phyloP scores from a whole-genome alignment of 805 yeast genomes.

The Candida vaughaniae region DNA sequence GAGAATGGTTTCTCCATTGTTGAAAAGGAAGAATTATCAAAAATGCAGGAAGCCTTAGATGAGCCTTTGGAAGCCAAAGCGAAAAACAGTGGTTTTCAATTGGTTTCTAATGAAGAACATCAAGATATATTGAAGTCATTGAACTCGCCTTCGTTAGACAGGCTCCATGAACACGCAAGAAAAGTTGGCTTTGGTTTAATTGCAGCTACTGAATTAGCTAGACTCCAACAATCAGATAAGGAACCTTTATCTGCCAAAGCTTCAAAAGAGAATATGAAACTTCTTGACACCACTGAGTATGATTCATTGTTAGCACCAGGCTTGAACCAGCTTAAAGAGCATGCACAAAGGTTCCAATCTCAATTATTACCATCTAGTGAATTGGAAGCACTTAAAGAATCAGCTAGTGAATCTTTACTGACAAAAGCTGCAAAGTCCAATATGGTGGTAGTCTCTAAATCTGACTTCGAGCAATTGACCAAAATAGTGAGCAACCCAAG shows the following conservation, averaged over 20 bases:
- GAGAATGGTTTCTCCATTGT: slow-evolving; percentile 4
- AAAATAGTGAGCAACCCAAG: slow-evolving; percentile 22
- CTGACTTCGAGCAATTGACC: slow-evolving; percentile 25
- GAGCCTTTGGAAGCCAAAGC: slow-evolving; percentile 10
- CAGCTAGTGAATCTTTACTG: slow-evolving; percentile 7
- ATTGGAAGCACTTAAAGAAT: neutral
- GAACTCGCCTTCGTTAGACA: slow-evolving; percentile 6
- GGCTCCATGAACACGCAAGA: neutral
- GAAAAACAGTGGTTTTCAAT: slow-evolving; percentile 4
- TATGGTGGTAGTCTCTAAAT: slow-evolving; percentile 19
- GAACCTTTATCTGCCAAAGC: slow-evolving; percentile 19
- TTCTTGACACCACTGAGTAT: slow-evolving; percentile 9
- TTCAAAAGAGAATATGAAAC: slow-evolving; percentile 11
- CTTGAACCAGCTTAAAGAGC: slow-evolving; percentile 14
- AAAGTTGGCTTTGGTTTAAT: slow-evolving; percentile 1
- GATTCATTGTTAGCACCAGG: slow-evolving; percentile 8
- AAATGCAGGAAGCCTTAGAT: neutral
- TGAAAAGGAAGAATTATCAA: slow-evolving; percentile 1
- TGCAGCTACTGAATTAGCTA: neutral
- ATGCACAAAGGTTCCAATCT: slow-evolving; percentile 15
- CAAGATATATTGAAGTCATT: slow-evolving; percentile 6
- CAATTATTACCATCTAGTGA: slow-evolving; percentile 15
- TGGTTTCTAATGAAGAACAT: slow-evolving; percentile 6
- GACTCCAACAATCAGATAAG: neutral
- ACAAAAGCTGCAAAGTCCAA: slow-evolving; percentile 26